Evolutionary conservation across 192 early-diverging fungal species (phyloP).

Genomic region (Gigaspora rosea): DNA sequence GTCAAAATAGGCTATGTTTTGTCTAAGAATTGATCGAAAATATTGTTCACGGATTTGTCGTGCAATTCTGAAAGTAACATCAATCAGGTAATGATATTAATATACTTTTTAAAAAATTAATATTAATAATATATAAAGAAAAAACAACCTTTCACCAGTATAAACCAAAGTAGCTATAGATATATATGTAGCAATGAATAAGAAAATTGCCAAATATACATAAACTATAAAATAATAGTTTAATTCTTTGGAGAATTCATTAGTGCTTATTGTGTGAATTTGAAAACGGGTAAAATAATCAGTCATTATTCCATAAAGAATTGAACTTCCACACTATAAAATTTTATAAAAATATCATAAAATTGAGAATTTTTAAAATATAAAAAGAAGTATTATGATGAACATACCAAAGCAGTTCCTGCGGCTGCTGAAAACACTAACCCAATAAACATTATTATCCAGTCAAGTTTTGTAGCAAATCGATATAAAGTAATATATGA

Average conservation of each 20-base stretch:
- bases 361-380: neutral
- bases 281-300: neutral
- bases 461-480: too few species aligned
- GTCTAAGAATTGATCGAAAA: constrained; percentile 84
- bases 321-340: neutral
- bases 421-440: too few species aligned
- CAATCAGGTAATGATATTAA: too few species aligned
- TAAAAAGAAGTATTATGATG: neutral
- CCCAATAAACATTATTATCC: too few species aligned
- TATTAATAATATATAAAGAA: too few species aligned
- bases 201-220: constrained; percentile 39
- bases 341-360: neutral
- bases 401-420: too few species aligned
- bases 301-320: constrained; percentile 14
- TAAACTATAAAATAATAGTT: neutral
- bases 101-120: too few species aligned
- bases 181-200: too few species aligned
- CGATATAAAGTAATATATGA: too few species aligned
- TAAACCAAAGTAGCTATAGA: constrained; percentile 47
- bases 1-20: constrained; percentile 42
- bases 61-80: too few species aligned
- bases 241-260: neutral
- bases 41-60: constrained; percentile 61
- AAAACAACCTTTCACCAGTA: constrained; percentile 46
- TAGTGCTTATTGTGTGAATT: neutral